Base-by-base conservation (phyloP, 129 eudicot species). In the Chrysanthemum makinoi region DNA sequence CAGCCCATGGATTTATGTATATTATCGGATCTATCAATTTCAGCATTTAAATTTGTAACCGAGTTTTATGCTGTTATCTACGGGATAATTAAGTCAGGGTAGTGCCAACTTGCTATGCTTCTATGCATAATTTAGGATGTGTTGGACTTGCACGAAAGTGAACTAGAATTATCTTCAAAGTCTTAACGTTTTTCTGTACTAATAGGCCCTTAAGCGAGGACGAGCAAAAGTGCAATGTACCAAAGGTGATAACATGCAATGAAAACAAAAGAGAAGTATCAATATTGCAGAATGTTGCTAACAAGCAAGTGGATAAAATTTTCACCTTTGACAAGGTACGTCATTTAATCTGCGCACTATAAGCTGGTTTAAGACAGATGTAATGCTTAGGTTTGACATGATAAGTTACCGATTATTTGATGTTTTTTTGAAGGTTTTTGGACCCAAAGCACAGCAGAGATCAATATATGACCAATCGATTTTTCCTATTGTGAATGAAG, bases 401-500 rank as follows among this genome's bases (percentile, higher is more conserved):
- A 73, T 13, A n/a, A 22, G 12, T 13, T 33, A 20, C 44, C 44
- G 19, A 26, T 69, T 55, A 4, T 24, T 33, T 1, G 16, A 54
- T 12, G 4, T 61, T 9, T 20, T 16, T 44, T 64, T 20, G 63
- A 71, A 91, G 95, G 95, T 91, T 62, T 91, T 91, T 72, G 97
- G 95, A 61, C 95, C 97, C 64, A 91, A 86, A 85, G 89, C 97
- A 66, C 97, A 91, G 12, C 97, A 91, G 57, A 74, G 86, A 72
- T 83, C 97, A 19, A 85, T 90, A 74, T 90, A 90, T 58, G 97
- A 90, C 77, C 97, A 90, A 82, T 91, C 97, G 18, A 85, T 90
- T 76, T 80, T 86, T 15, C 97, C 97, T 6, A 76, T 91, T 30
- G 97, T 91, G 15, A 69, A 76, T 72, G 91, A 91, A 70, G 95